Evolutionary conservation across 2,329 filamentous ascomycete species (phyloP), one percentile per base, ranked within the genome.

Genomic region (Alternaria solani): DNA sequence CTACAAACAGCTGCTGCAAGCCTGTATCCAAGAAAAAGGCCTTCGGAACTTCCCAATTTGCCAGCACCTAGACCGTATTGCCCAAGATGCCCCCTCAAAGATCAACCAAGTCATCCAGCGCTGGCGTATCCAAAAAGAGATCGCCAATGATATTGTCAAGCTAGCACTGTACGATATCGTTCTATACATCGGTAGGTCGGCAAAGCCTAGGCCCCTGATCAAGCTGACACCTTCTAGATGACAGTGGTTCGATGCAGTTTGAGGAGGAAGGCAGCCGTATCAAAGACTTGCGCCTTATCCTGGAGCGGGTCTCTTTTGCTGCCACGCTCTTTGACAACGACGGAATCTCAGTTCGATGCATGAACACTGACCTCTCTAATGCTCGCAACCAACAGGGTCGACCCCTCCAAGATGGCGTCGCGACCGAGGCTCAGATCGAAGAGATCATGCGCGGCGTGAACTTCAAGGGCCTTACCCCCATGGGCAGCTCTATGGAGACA

Each of bases 241-340:
- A 91, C 79, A 89, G 86, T 72, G 88, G 89, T 43, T 90, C 88
- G 20, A 91, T 91, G 83, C 82, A 86, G 57, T 90, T 91, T 65
- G 88, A 90, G 69, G 88, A 90, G 72, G 84, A 86, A 58, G 88
- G 88, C 43, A 84, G 87, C 68, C 86, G 89, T 61, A 89, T 90
- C 78, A 85, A 88, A 64, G 88, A 91, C 66, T 79, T 91, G 66
- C 85, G 85, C 72, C 81, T 89, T 66, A 89, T 90, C 67, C 76
- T 91, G 64, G 82, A 85, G 49, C 85, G 87, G 51, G 87, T 89
- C 53, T 85, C 88, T 20, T 88, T 84, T 59, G 88, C 88, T 7
- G 87, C 88, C 4, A 88, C 87, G 3, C 83, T 90, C n/a, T 91
- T 91, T 69, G 88, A 91, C 64, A 81, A 87, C 34, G 88, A 91